Conservation (phyloP, 1,284 basidiomycete genomes). For the Phellinidium pouzarii region DNA sequence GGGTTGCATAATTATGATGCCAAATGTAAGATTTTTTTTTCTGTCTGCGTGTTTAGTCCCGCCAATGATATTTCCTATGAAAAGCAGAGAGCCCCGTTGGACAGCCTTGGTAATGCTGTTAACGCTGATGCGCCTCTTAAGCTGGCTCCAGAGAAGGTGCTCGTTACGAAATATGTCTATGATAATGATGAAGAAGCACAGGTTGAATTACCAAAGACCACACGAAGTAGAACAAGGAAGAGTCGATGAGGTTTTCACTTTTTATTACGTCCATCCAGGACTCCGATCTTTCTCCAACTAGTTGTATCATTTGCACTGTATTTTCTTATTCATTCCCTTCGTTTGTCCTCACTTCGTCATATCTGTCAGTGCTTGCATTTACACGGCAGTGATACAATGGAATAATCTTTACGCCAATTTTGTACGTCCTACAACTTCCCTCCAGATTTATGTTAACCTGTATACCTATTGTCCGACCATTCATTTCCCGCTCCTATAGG, state of each 20-base stretch:
- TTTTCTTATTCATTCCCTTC: background rate
- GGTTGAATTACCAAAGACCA: conserved; percentile 35
- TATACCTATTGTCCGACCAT: background rate
- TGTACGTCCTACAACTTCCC: background rate
- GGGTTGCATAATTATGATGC: conserved; percentile 57
- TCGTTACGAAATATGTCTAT: conserved; percentile 78
- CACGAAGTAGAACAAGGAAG: conserved; percentile 41
- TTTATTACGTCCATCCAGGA: background rate
- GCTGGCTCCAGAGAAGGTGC: conserved; percentile 58
- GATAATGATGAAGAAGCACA: conserved; percentile 54
- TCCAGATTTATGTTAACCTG: conserved; percentile 27
- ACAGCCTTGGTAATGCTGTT: conserved; percentile 69
- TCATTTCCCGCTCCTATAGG: conserved; percentile 42
- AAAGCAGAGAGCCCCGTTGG: conserved; percentile 54
- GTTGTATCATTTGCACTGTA: background rate
- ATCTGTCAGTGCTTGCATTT: background rate
- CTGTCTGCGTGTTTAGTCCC: conserved; percentile 9
- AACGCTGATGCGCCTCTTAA: conserved; percentile 57
- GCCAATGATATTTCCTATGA: conserved; percentile 8
- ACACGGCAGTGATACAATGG: background rate
- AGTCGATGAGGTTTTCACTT: conserved; percentile 26
- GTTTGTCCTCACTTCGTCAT: too few relatives aligned
- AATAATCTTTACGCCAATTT: background rate
- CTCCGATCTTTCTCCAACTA: background rate
- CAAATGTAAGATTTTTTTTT: conserved; percentile 45